Evolutionary conservation across 2,329 filamentous ascomycete species (phyloP), one percentile per base, ranked within the genome.

Genomic region (Stachybotrys chartarum): DNA sequence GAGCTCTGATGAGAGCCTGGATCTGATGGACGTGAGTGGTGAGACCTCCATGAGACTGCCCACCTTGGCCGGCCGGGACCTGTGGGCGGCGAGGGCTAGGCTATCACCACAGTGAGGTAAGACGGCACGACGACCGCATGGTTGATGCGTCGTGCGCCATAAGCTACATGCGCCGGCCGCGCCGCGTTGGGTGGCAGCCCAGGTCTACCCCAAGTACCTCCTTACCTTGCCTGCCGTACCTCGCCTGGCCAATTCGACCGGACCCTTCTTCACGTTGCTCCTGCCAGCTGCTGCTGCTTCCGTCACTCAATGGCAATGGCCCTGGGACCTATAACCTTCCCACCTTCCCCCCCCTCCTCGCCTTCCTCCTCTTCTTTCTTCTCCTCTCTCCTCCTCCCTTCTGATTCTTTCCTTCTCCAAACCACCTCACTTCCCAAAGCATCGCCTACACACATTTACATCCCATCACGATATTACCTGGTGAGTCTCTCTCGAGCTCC

Each of bases 351-450:
- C 52, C 44, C 39, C 44, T 47, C 49, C 42, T 48, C 48, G 47
- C 54, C 48, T 54, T 52, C 48, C 35, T 54, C 18, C 50, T 42
- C 50, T 50, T 49, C 46, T 52, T 50, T 48, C 50, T 51, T 48
- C 55, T 42, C 50, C 55, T 53, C 55, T 59, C 50, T 55, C 50
- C 35, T 52, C 39, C 50, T 42, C 35, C 35, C 14, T 14, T 42
- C 5, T 42, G 35, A 10, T 42, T 44, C 54, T 47, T 24, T 24
- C 54, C 51, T 45, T 54, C 51, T 49, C 30, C 48, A 12, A 50
- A 30, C 14, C 35, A 42, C 8, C 14, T 42, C 35, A 14, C 14
- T 42, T 14, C 35, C 14, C 35, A 42, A 42, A 10, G 10, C 8
- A 42, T 14, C 35, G 5, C 35, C 35, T 42, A 3, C 35, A 42